Conservation (phyloP, 495 filamentous ascomycete genomes). For the Lophium mytilinum region DNA sequence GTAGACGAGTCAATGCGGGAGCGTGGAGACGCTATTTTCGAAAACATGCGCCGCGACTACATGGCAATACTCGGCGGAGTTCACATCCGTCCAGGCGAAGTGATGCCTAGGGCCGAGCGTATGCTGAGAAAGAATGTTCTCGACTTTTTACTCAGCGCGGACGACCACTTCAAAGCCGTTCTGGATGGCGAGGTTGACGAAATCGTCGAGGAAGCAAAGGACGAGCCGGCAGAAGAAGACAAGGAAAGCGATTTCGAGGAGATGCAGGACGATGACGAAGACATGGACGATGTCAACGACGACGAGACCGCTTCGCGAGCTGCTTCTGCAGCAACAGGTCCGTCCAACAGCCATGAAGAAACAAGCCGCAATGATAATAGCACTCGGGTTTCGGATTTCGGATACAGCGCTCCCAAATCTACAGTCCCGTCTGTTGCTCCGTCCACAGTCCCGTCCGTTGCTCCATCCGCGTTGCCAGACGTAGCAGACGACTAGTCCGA, state of each 20-base stretch:
- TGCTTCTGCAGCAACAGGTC: no score
- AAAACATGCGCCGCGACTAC: slow-evolving; percentile 40
- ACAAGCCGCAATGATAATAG: no score
- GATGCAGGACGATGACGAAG: slow-evolving; percentile 18
- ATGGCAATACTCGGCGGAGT: slow-evolving; percentile 27
- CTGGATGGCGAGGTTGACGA: not conserved
- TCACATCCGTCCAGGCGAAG: not conserved
- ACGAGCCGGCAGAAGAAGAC: not conserved
- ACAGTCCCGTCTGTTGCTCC: no score
- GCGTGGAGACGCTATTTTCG: slow-evolving; percentile 38
- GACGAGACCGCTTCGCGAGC: no score
- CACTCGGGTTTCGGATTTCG: no score
- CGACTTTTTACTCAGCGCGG: not conserved
- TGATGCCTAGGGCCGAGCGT: slow-evolving; percentile 12
- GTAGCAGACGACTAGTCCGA: no score
- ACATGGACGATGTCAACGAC: not conserved
- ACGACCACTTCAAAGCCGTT: not conserved
- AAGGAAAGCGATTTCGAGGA: slow-evolving; percentile 2
- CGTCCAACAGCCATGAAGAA: no score
- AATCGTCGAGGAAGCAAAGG: not conserved
- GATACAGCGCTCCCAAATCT: no score
- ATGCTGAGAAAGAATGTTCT: slow-evolving; percentile 1
- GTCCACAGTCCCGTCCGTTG: no score
- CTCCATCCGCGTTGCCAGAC: no score
- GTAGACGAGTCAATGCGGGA: slow-evolving; percentile 33